Evolutionary conservation across 768 basidiomycete species (phyloP).

Genomic region (Amanita subjunquillea): DNA sequence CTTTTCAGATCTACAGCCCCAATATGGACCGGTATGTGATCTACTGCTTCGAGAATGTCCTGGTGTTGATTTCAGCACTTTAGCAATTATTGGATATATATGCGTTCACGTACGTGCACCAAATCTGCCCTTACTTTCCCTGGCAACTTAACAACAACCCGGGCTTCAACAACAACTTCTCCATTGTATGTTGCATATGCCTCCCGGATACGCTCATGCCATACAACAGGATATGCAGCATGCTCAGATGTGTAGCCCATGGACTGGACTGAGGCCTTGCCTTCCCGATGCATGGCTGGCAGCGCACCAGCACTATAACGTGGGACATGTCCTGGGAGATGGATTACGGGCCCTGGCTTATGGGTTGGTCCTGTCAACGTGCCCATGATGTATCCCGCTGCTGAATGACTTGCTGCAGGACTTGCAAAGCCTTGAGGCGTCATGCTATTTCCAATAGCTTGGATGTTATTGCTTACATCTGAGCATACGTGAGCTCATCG

Average conservation of each 20-base stretch:
- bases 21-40: slow-evolving; percentile 16
- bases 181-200: not conserved
- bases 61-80: slow-evolving; percentile 6
- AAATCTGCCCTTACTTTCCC: not conserved
- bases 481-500: not conserved
- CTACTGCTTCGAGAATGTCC: slow-evolving; percentile 14
- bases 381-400: not conserved
- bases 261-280: not conserved
- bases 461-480: not conserved
- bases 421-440: too few species aligned
- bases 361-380: not conserved
- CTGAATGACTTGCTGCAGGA: not conserved
- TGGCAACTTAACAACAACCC: not conserved
- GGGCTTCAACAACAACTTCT: not conserved
- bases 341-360: not conserved
- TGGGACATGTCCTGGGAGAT: not conserved
- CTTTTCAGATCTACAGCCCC: slow-evolving; percentile 11
- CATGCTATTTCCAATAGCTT: not conserved
- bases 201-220: not conserved
- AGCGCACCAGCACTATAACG: too few species aligned
- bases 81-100: not conserved
- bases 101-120: not conserved
- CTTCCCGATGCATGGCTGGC: too few species aligned
- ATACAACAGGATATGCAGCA: not conserved
- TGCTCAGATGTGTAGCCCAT: not conserved